Base-by-base conservation (phyloP, 2,329 filamentous ascomycete genomes). In the Calonectria hongkongensis region DNA sequence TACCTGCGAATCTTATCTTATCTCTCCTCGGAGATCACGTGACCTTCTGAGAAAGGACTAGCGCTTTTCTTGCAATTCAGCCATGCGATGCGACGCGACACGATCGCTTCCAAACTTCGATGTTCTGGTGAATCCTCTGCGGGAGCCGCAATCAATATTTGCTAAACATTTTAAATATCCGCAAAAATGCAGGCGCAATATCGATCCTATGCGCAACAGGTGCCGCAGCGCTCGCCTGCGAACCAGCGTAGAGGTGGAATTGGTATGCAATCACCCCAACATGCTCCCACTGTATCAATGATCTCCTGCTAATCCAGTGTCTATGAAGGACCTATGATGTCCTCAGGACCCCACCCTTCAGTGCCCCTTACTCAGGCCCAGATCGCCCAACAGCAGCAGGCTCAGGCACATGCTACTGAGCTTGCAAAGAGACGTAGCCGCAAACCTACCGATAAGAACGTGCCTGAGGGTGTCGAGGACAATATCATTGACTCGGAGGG, bases 371-470 rank as follows among this genome's bases (percentile, higher is more conserved):
- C 88, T 60, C 88, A 88, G 75, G 87, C 88, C n/a, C 89, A 91
- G 78, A 84, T 89, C 72, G 84, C 83, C 39, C 84, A 86, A 75
- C 87, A 90, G 74, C 89, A 90, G 75, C 88, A 89, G 73, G 84
- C 85, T 45, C 86, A 88, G 72, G 87, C 86, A 28, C 87, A 85
- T 76, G 90, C 91, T 54, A 89, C 88, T 77, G 93, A 94, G 82
- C 88, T 91, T 75, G 92, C 94, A 56, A 95, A 96, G 84, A 92
- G 95, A 73, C 92, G 95, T 78, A 95, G 94, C 81, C 92, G 93
- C 82, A 97, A 96, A 85, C 97, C 97, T 1, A 98, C 95, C 71
- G 97, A 99, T 85, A 98, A 95, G 88, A 97, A 95, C 79, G 92
- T 99, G 30, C 96, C 97, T 47, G 96, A 98, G 76, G 95, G 95